Base-by-base conservation (phyloP, 805 yeast species). In the Nakazawaea anatomiae region DNA sequence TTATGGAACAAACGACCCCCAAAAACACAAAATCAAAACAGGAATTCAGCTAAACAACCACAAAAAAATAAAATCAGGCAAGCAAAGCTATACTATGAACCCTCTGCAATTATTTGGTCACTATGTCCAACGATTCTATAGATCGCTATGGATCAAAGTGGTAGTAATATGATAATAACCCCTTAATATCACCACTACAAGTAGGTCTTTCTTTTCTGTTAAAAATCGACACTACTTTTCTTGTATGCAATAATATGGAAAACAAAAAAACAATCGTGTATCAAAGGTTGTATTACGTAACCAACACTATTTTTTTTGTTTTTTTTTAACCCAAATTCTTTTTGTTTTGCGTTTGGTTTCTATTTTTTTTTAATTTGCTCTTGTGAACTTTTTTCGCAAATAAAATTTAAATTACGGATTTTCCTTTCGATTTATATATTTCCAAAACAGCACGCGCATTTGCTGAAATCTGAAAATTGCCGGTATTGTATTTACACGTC, bases 361-460 rank as follows among this genome's bases (percentile, higher is more conserved):
- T 31, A 4, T 42, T 29, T 42, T 29, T 18, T 42, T 42, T 42
- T 27, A 30, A 14, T 25, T 38, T 38, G 25, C 25, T 38, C 7
- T 39, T 39, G 8, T 25, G 14, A 18, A 18, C 14, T 25, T 29
- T 39, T 18, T 39, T 25, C 42, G 14, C 11, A 18, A 39, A 40
- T 40, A 10, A 40, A 40, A 14, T 40, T 40, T 25, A 25, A 40
- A 18, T 18, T 18, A 29, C 14, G 48, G 48, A 46, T 39, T 46
- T 46, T 28, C 44, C 41, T 8, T n/a, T 46, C 38, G 38, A 46
- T 46, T 46, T 46, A 46, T 46, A 46, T 46, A 39, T 46, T 30
- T 34, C 39, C 31, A 9, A 29, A 25, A 29, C 32, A 41, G 43
- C 27, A 30, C 32, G 46, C 46, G 46, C 46, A 28, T 27, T 29